phyloP scores from a whole-genome alignment of 139 green algal species.

The Coelastrella sp. region DNA sequence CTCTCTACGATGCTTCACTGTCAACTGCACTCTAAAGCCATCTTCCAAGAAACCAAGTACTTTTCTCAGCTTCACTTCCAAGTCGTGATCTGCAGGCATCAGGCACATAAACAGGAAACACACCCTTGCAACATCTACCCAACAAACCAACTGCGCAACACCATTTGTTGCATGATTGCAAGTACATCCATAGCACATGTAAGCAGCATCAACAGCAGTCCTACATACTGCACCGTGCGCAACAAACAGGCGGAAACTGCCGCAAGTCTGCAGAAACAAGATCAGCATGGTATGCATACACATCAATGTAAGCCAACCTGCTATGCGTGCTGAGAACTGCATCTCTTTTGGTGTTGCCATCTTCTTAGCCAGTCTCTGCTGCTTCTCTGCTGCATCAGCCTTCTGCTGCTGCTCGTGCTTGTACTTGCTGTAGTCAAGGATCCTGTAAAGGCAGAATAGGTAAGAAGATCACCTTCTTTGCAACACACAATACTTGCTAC shows the following conservation, averaged over 20 bases:
- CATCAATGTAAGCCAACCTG: background rate
- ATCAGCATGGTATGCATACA: background rate
- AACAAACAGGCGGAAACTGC: background rate
- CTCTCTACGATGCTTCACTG: constrained; percentile 39
- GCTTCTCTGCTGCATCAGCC: background rate
- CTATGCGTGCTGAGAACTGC: constrained; percentile 44
- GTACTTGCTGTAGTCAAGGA: constrained; percentile 11
- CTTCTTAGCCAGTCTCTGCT: constrained; percentile 6
- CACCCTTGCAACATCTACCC: background rate
- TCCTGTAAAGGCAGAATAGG: background rate
- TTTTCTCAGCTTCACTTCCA: constrained; percentile 38
- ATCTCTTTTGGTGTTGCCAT: constrained; percentile 42
- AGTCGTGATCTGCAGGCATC: constrained; percentile 12
- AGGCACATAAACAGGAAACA: background rate
- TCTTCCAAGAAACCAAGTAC: background rate
- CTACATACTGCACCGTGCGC: too few relatives aligned
- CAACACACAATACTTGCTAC: background rate
- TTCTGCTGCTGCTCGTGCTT: constrained; percentile 5
- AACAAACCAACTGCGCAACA: background rate
- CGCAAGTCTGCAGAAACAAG: too few relatives aligned
- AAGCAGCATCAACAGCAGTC: too few relatives aligned
- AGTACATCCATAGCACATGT: too few relatives aligned
- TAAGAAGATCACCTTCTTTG: background rate
- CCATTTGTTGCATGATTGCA: background rate
- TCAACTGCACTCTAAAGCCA: constrained; percentile 20